A percentile compares a stretch with the other conserved stretches of the same genome.
These are phyloP conservation scores for Lipomyces anomalus DNA, from an alignment of 805 yeast genomes.

Conservation along the genomic window DNA sequence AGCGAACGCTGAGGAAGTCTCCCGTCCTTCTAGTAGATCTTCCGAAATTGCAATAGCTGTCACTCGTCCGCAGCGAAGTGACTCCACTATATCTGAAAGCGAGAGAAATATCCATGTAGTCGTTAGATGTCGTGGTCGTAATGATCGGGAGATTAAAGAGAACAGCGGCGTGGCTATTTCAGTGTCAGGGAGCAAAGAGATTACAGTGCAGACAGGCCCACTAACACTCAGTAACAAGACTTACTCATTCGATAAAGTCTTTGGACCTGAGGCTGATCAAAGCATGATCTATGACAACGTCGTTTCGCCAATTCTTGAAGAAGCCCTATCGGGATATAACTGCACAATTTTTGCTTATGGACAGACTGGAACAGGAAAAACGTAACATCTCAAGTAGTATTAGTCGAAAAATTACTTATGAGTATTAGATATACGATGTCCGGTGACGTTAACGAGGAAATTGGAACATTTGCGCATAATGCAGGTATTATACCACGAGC, in stretches of 20 bases:
- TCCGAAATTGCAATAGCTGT: neutral
- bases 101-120: conserved; percentile 54
- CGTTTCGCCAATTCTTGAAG: conserved; percentile 59
- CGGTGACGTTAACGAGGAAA: conserved; percentile 27
- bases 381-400: too few species aligned
- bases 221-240: conserved; percentile 40
- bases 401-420: neutral
- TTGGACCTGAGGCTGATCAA: conserved; percentile 79
- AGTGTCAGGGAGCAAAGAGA: conserved; percentile 45
- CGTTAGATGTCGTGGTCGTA: conserved; percentile 60
- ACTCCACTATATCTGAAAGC: conserved; percentile 14
- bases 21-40: conserved; percentile 12
- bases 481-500: conserved; percentile 66
- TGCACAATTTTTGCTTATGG: conserved; percentile 77
- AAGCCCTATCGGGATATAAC: conserved; percentile 69
- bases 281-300: conserved; percentile 56
- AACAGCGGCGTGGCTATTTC: conserved; percentile 58
- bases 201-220: conserved; percentile 43
- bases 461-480: conserved; percentile 32
- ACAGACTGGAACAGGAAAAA: conserved; percentile 72
- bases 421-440: conserved; percentile 31
- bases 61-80: conserved; percentile 1
- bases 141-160: conserved; percentile 49
- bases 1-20: neutral
- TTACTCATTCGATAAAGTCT: conserved; percentile 71